Evolutionary conservation across 768 basidiomycete species (phyloP).

Genomic region (Phanerochaete sordida): DNA sequence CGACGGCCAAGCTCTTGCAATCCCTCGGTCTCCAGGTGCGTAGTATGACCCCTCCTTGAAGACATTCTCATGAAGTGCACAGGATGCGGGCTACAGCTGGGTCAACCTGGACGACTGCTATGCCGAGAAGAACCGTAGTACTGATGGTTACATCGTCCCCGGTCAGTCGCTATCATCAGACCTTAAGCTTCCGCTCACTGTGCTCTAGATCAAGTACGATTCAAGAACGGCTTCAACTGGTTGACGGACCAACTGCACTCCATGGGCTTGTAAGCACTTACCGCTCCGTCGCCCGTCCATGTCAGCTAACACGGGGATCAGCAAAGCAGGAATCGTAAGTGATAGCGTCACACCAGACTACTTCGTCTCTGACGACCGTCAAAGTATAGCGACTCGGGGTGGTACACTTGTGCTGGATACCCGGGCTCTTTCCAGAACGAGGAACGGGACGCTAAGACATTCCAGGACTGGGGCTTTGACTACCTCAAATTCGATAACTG

Average conservation of each 20-base stretch:
- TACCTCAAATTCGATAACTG: slow-evolving; percentile 62
- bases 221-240: slow-evolving; percentile 55
- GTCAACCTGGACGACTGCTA: slow-evolving; percentile 65
- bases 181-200: not conserved
- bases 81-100: slow-evolving; percentile 53
- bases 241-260: slow-evolving; percentile 51
- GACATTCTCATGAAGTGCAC: not conserved
- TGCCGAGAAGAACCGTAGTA: slow-evolving; percentile 49
- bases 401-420: slow-evolving; percentile 61
- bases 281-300: not conserved
- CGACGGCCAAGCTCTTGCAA: slow-evolving; percentile 48
- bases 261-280: slow-evolving; percentile 48
- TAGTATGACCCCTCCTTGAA: not conserved
- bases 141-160: slow-evolving; percentile 48
- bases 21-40: slow-evolving; percentile 39
- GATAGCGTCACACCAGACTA: not conserved
- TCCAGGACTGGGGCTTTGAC: slow-evolving; percentile 63
- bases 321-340: slow-evolving; percentile 13
- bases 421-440: slow-evolving; percentile 65
- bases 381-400: slow-evolving; percentile 66
- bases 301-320: not conserved
- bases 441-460: slow-evolving; percentile 53
- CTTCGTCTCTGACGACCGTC: not conserved
- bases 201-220: slow-evolving; percentile 41
- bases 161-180: slow-evolving; percentile 26